Evolutionary conservation across 495 filamentous ascomycete species (phyloP).

Genomic region (Penicillium pancosmium): DNA sequence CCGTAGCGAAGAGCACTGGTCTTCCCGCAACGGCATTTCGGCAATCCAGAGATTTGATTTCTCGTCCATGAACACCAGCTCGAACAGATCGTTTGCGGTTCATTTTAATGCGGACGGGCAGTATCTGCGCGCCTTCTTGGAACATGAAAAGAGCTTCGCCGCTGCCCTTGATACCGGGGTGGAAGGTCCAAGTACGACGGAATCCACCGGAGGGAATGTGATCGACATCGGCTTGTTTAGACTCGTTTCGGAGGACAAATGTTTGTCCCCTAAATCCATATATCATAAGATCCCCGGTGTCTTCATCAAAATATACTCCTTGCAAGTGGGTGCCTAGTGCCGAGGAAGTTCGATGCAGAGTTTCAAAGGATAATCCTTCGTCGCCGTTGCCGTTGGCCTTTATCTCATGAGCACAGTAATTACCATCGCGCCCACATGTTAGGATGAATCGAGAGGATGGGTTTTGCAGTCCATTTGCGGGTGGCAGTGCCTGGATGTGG

Average conservation of each 20-base stretch:
- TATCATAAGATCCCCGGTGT: constrained; percentile 58
- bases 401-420: constrained; percentile 59
- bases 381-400: constrained; percentile 7
- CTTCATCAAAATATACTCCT: constrained; percentile 59
- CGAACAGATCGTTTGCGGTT: constrained; percentile 58
- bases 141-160: constrained; percentile 52
- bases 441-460: constrained; percentile 43
- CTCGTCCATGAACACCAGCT: constrained; percentile 78
- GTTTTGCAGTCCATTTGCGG: constrained; percentile 11
- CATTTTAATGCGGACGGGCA: constrained; percentile 50
- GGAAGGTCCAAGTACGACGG: constrained; percentile 71
- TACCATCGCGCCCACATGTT: constrained; percentile 75
- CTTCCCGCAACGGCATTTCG: constrained; percentile 23
- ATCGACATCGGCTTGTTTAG: constrained; percentile 63
- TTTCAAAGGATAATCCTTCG: constrained; percentile 32
- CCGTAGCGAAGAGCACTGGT: constrained; percentile 66
- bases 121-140: constrained; percentile 46
- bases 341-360: constrained; percentile 56
- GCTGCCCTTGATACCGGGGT: constrained; percentile 26
- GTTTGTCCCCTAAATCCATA: constrained; percentile 78
- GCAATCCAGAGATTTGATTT: constrained; percentile 78
- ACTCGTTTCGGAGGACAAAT: constrained; percentile 81
- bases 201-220: constrained; percentile 79
- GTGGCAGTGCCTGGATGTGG: constrained; percentile 49
- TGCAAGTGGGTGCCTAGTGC: constrained; percentile 71